These are phyloP conservation scores for Carpinus viminea DNA, from an alignment of 306 rosid genomes.

Conservation along the genomic window DNA sequence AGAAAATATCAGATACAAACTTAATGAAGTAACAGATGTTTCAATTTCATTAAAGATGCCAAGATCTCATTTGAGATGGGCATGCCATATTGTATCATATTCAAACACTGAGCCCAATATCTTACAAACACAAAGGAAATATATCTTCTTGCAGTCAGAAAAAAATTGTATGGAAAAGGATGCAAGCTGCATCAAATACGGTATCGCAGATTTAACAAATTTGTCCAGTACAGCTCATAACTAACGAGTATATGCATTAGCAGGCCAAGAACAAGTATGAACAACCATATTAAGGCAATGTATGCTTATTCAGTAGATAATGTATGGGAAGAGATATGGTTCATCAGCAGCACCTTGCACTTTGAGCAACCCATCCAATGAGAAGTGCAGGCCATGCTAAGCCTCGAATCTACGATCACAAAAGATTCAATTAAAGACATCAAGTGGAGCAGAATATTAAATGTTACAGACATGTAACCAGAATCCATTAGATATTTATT, in stretches of 20 bases:
- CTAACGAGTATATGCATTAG: not conserved
- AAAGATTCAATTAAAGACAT: conserved; percentile 17
- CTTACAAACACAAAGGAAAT: not conserved
- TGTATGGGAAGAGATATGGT: conserved; percentile 3
- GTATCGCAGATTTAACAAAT: not conserved
- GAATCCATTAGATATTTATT: not conserved
- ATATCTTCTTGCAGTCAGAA: not conserved
- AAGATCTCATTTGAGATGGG: not conserved
- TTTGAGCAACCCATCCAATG: conserved; percentile 68
- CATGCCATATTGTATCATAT: not conserved
- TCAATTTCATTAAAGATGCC: conserved; percentile 5
- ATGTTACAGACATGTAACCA: not conserved
- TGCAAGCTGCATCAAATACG: not conserved
- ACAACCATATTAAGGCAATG: not conserved
- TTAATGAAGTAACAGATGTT: conserved; percentile 9
- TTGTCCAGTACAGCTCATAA: not conserved
- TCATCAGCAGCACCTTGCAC: conserved; percentile 53
- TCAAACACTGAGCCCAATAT: not conserved
- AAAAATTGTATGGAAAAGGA: not conserved
- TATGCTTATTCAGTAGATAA: not conserved
- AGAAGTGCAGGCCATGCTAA: conserved; percentile 76
- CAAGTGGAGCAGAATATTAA: conserved; percentile 14
- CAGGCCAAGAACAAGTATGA: not conserved
- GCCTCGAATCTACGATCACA: conserved; percentile 55
- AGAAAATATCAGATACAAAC: conserved; percentile 14